Evolutionary conservation across 139 green algal genomes (phyloP).

Genomic region (Chara braunii): DNA sequence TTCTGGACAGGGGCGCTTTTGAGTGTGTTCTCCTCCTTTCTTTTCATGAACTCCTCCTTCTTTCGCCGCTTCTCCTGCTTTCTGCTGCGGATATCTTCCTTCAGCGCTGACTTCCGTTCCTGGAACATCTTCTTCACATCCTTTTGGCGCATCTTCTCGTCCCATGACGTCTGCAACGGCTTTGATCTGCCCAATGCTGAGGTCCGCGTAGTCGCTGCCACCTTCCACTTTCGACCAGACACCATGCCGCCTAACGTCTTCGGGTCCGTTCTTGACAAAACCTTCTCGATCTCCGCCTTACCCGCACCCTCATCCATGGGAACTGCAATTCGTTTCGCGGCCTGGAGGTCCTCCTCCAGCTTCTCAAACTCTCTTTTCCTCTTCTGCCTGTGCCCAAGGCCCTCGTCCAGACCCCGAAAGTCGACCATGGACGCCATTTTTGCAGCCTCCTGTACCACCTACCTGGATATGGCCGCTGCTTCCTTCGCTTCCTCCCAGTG

Average conservation of each 20-base stretch:
- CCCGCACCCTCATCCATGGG: not conserved
- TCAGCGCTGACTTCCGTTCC: constrained; percentile 9
- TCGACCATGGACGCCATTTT: constrained; percentile 11
- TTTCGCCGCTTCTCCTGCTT: not conserved
- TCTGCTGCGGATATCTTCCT: constrained; percentile 8
- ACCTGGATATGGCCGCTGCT: no score
- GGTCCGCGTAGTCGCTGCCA: not conserved
- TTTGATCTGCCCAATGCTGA: not conserved
- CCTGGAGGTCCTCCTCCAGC: not conserved
- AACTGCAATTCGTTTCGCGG: constrained; percentile 6
- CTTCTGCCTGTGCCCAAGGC: constrained; percentile 11
- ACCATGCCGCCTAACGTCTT: no score
- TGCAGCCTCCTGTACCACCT: no score
- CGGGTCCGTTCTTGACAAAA: no score
- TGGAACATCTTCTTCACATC: constrained; percentile 15
- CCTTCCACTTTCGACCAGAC: constrained; percentile 13
- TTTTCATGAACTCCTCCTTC: constrained; percentile 1
- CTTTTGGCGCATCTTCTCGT: constrained; percentile 7
- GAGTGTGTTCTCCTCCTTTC: constrained; percentile 3
- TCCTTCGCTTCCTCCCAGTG: no score
- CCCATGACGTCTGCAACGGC: not conserved
- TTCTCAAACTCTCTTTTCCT: constrained; percentile 14
- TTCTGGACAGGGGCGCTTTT: constrained; percentile 2
- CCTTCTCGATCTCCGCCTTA: not conserved
- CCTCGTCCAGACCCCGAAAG: constrained; percentile 25